phyloP scores from a whole-genome alignment of 2,329 filamentous ascomycete species.

The Hypoxylon sp. region DNA sequence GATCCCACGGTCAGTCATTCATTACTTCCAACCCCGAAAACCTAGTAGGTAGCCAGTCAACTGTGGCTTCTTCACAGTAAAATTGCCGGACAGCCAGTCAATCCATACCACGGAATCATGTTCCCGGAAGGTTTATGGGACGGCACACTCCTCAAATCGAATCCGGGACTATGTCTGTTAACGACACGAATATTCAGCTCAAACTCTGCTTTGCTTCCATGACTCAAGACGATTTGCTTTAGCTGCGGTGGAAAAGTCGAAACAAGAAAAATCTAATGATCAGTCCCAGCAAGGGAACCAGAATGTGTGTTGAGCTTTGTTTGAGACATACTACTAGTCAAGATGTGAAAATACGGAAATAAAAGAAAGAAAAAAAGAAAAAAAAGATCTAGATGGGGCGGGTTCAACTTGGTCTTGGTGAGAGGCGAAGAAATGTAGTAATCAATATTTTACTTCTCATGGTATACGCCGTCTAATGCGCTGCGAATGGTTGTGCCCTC shows the following conservation, averaged over 20 bases:
- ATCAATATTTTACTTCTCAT: slow-evolving; percentile 33
- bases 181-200: background rate
- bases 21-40: background rate
- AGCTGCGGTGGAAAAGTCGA: background rate
- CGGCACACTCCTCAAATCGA: background rate
- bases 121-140: background rate
- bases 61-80: slow-evolving; percentile 25
- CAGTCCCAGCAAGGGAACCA: background rate
- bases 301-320: slow-evolving; percentile 13
- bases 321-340: background rate
- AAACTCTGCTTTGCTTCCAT: slow-evolving; percentile 18
- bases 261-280: slow-evolving; percentile 2
- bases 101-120: background rate
- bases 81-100: slow-evolving; percentile 3
- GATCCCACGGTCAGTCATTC: slow-evolving; percentile 9
- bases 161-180: background rate
- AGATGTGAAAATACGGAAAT: slow-evolving; percentile 15
- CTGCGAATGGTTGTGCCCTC: slow-evolving; percentile 8
- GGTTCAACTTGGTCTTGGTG: slow-evolving; percentile 11
- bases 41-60: slow-evolving; percentile 19
- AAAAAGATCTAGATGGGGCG: background rate
- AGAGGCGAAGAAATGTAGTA: slow-evolving; percentile 14
- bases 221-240: slow-evolving; percentile 1
- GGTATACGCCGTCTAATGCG: slow-evolving; percentile 19
- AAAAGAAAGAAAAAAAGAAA: slow-evolving; percentile 4